phyloP scores from a whole-genome alignment of 768 basidiomycete species.

The Phaeotremella fagi region DNA sequence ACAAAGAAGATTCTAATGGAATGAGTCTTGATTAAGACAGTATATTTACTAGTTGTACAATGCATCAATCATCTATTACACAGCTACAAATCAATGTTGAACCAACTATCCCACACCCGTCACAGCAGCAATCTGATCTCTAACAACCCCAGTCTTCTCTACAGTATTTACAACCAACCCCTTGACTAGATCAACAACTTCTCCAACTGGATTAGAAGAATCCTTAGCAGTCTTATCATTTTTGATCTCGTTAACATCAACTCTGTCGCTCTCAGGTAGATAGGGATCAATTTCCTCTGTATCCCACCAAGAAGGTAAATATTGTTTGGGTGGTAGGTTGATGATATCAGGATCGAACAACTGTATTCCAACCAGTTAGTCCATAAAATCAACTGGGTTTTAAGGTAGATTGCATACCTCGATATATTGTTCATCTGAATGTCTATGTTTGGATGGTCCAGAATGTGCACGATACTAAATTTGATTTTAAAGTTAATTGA shows the following conservation, averaged over 20 bases:
- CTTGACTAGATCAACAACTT: background rate
- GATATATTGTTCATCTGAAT: constrained; percentile 45
- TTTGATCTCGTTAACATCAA: too few species aligned
- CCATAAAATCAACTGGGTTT: background rate
- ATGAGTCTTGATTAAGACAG: too few species aligned
- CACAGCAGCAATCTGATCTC: constrained; percentile 9
- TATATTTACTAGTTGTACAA: too few species aligned
- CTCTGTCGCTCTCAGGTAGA: too few species aligned
- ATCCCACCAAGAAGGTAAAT: constrained; percentile 27
- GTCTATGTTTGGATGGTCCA: constrained; percentile 40
- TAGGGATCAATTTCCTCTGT: constrained; percentile 2
- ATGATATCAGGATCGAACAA: constrained; percentile 44
- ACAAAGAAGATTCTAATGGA: too few species aligned
- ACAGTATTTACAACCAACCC: constrained; percentile 2
- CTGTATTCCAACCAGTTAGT: constrained; percentile 2
- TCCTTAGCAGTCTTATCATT: too few species aligned
- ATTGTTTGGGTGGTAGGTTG: constrained; percentile 30
- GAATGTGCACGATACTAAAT: constrained; percentile 41
- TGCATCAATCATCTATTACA: too few species aligned
- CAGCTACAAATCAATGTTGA: too few species aligned
- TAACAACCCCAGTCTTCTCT: constrained; percentile 4
- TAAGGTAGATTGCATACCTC: constrained; percentile 25
- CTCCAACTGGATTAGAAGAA: background rate
- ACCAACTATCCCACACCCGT: constrained; percentile 18
- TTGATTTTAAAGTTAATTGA: background rate